Base-by-base conservation (phyloP, 140 eudicot genomes). In the Cichorium intybus region DNA sequence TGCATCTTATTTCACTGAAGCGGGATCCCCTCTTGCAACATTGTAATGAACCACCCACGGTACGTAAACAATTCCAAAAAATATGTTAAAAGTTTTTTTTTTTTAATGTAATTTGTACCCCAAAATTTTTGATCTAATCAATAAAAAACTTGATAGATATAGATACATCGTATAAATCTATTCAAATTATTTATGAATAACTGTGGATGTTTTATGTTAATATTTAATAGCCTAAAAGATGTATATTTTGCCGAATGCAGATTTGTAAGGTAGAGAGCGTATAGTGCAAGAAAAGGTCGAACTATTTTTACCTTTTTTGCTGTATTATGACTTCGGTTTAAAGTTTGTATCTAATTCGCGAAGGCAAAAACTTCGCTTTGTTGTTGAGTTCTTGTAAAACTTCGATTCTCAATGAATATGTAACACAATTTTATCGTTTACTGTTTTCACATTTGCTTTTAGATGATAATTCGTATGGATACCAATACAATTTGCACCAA, bases 1-100 rank as follows among this genome's bases (percentile, higher is more conserved):
- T 16, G 84, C 97, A 7, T 70, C 87, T 60, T 93, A 93, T 87
- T 88, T 93, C 88, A 93, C 79, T 15, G 76, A 83, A 63, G 81
- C 86, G 7, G 95, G 93, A 54, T 83, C 97, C 58, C 85, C 99
- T n/a, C 94, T 88, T 66, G 95, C 99, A 31, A 85, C 96, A 53
- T 76, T 87, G 75, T 87, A 79, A 64, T 52, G 58, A 50, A 69
- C 23, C 61, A 69, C 23, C 61, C 43, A 24, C 52, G 84, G 85
- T 82, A 79, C 48, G 76, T 52, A 14, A 39, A 20, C 14, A 60
- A 17, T 33, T 23, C 33, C 52, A 14, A 43, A 43, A 14, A 11
- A 2, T 14, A 15, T n/a, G 49, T 66, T 21, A 24, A 7, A 45
- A 12, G 22, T 29, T 62, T 31, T 12, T 12, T 2, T 39, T 10